Conservation (phyloP, 2,329 filamentous ascomycete species). For the Penicillium expansum region DNA sequence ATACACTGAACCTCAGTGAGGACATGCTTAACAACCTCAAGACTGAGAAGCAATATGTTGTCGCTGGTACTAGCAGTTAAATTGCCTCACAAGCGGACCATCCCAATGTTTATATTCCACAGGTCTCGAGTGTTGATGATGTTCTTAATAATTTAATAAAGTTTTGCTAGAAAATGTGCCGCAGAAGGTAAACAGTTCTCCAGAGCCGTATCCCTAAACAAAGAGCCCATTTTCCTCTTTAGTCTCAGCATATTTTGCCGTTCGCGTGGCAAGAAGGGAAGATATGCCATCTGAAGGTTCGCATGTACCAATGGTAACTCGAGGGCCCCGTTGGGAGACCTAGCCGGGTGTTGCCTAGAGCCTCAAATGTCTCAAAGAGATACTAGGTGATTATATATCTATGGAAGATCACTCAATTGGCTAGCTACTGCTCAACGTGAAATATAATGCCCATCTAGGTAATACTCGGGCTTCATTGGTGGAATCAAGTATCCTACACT, state of each 20-base stretch:
- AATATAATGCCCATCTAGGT: too few species aligned
- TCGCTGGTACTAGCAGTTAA: constrained; percentile 28
- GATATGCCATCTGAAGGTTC: neutral
- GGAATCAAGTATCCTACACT: neutral
- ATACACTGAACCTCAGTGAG: constrained; percentile 51
- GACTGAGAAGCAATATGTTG: constrained; percentile 48
- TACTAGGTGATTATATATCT: too few species aligned
- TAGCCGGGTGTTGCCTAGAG: too few species aligned
- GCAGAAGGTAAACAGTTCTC: neutral
- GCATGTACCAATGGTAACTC: too few species aligned
- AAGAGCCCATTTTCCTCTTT: neutral
- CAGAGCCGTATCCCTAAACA: neutral
- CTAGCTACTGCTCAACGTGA: too few species aligned
- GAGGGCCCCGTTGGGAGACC: neutral
- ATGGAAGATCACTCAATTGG: too few species aligned
- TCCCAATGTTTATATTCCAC: neutral
- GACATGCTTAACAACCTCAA: constrained; percentile 41
- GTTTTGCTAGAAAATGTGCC: neutral
- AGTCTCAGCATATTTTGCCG: too few species aligned
- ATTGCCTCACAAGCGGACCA: neutral
- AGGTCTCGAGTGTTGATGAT: neutral
- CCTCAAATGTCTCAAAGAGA: too few species aligned
- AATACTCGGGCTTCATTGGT: too few species aligned
- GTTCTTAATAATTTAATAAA: neutral
- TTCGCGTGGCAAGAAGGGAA: too few species aligned